Percentiles rank a stretch among this genome's conserved stretches.
These are phyloP conservation scores for Coemansia sp. DNA, from an alignment of 192 early-diverging fungal species.

Conservation along the genomic window DNA sequence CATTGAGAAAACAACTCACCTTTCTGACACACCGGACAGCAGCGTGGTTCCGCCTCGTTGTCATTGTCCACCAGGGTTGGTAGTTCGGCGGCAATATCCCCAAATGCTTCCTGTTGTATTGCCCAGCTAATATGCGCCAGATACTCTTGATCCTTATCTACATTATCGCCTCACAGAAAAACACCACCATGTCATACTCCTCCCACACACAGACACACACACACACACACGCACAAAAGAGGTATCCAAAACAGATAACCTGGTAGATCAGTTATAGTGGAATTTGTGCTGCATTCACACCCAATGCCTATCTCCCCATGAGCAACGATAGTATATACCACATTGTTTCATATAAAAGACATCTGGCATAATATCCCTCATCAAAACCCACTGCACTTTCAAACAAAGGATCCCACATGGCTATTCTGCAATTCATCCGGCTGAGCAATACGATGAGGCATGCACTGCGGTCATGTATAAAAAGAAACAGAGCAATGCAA, in stretches of 20 bases:
- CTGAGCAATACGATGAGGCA: neutral
- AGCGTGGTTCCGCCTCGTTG: conserved; percentile 6
- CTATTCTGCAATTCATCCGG: conserved; percentile 5
- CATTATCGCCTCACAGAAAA: neutral
- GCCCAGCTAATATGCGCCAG: conserved; percentile 41
- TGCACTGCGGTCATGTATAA: neutral
- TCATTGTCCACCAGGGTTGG: conserved; percentile 13
- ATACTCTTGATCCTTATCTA: conserved; percentile 44
- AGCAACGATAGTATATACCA: neutral
- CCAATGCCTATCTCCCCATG: neutral
- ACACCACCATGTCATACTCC: neutral
- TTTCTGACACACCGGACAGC: conserved; percentile 40
- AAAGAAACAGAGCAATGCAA: neutral
- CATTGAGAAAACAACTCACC: conserved; percentile 20
- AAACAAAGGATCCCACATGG: neutral
- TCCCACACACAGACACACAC: neutral
- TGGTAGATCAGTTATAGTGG: neutral
- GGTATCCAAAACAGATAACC: neutral
- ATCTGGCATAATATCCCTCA: neutral
- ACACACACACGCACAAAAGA: neutral
- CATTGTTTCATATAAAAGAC: neutral
- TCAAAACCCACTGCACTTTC: neutral
- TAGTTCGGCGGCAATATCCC: conserved; percentile 28
- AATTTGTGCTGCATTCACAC: neutral
- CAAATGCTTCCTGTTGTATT: conserved; percentile 32